Percentiles rank a stretch among this genome's conserved stretches.
These are phyloP conservation scores for barrel medic (Medicago truncatula) DNA, from an alignment of 306 rosid species.

Conservation along the genomic window MtrunA17r5.0-ANR NC_053043.1:7665001-7665500, in stretches of 20 bases:
- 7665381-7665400: too few species aligned
- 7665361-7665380: neutral
- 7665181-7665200: neutral
- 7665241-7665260: slow-evolving; percentile 1
- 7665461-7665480: too few species aligned
- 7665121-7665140: neutral
- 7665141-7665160: neutral
- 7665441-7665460: too few species aligned
- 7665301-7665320: neutral
- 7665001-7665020: neutral
- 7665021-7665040: neutral
- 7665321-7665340: neutral
- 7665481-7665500: too few species aligned
- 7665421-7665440: too few species aligned
- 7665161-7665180: too few species aligned
- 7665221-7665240: neutral
- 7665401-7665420: too few species aligned
- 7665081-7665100: neutral
- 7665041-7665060: slow-evolving; percentile 4
- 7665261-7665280: neutral
- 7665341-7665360: neutral
- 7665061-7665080: slow-evolving; percentile 3
- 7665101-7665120: slow-evolving; percentile 6
- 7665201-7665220: neutral
- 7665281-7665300: neutral